Conservation (phyloP, 2,329 filamentous ascomycete species). For the Curvularia hawaiiensis region DNA sequence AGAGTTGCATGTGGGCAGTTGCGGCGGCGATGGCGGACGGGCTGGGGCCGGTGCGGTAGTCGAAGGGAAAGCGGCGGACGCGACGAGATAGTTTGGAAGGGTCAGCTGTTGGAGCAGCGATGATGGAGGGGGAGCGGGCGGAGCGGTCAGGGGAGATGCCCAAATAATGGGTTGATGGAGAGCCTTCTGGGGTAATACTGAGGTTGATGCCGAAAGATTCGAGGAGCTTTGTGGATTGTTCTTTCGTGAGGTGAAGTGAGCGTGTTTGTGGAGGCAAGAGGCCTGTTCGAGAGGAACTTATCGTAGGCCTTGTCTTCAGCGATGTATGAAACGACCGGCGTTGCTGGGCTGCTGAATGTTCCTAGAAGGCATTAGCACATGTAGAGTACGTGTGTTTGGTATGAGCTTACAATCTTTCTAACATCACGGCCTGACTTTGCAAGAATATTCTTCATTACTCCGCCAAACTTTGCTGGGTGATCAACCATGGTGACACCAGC, state of each 20-base stretch:
- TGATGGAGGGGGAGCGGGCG: constrained; percentile 65
- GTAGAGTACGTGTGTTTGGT: background rate
- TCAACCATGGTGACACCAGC: constrained; percentile 73
- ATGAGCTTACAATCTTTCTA: constrained; percentile 43
- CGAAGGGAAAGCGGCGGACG: constrained; percentile 65
- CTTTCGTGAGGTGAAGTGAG: constrained; percentile 60
- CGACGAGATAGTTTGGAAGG: constrained; percentile 50
- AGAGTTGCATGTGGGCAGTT: constrained; percentile 60
- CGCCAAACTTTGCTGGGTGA: constrained; percentile 76
- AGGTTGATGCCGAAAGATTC: constrained; percentile 57
- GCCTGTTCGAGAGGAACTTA: constrained; percentile 4
- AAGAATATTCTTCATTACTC: constrained; percentile 68
- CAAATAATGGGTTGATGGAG: constrained; percentile 55
- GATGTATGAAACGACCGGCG: constrained; percentile 56
- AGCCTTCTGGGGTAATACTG: constrained; percentile 42
- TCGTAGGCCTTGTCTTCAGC: constrained; percentile 20
- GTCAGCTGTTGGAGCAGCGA: constrained; percentile 60
- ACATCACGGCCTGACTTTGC: constrained; percentile 50
- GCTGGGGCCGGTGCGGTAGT: constrained; percentile 57
- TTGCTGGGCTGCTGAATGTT: constrained; percentile 49
- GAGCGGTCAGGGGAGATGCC: constrained; percentile 70
- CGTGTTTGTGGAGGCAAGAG: constrained; percentile 50
- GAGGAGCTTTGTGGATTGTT: constrained; percentile 62
- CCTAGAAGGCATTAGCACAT: constrained; percentile 25
- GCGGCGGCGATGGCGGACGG: constrained; percentile 49